phyloP scores from a whole-genome alignment of 345 rosid species.

The Viola odorata region DNA sequence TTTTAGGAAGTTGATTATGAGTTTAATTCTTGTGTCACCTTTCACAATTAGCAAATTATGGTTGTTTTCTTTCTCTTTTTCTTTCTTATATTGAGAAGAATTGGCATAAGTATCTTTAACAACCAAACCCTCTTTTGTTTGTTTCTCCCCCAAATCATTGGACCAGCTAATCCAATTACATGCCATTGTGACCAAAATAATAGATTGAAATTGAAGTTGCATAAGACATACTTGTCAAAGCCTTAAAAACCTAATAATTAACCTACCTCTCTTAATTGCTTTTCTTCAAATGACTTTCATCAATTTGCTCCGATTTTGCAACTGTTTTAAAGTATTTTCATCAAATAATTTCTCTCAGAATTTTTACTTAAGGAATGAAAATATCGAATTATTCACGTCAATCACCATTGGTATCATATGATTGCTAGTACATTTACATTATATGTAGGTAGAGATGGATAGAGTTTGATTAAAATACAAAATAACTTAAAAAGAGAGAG shows the following conservation, averaged over 20 bases:
- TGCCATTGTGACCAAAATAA: not conserved
- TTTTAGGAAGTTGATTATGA: not conserved
- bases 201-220: too few relatives aligned
- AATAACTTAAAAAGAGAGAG: not conserved
- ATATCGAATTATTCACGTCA: too few relatives aligned
- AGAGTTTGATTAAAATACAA: not conserved
- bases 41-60: not conserved
- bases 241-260: too few relatives aligned
- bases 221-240: too few relatives aligned
- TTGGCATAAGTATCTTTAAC: slow-evolving; percentile 3
- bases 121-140: slow-evolving; percentile 12
- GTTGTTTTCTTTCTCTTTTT: not conserved
- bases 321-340: too few relatives aligned
- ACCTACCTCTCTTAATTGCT: too few relatives aligned
- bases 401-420: too few relatives aligned
- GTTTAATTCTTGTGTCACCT: not conserved
- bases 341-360: too few relatives aligned
- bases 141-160: not conserved
- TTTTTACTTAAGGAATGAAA: too few relatives aligned
- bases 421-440: slow-evolving; percentile 17
- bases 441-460: slow-evolving; percentile 8
- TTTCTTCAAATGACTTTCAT: too few relatives aligned
- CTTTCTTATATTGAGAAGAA: not conserved
- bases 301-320: too few relatives aligned
- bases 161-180: not conserved